Conservation (phyloP, 148 eudicot species). For the Nepenthes mirabilis region DNA sequence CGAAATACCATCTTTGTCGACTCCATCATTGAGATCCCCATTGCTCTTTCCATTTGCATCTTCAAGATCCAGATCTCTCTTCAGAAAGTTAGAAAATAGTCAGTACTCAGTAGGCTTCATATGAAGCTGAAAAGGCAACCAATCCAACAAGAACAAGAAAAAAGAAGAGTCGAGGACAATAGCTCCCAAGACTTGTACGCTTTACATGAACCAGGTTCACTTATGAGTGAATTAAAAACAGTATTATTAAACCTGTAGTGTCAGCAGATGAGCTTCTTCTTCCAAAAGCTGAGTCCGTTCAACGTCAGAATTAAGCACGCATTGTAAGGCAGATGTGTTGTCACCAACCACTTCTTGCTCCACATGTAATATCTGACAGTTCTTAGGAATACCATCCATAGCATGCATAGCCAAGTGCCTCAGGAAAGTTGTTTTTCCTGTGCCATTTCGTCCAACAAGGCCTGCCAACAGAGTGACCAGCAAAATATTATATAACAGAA, state of each 20-base stretch:
- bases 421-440: conserved; percentile 97
- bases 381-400: conserved; percentile 92
- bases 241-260: conserved; percentile 45
- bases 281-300: conserved; percentile 75
- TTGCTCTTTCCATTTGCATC: conserved; percentile 40
- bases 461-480: conserved; percentile 33
- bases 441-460: conserved; percentile 98
- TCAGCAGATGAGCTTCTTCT: conserved; percentile 71
- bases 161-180: not conserved
- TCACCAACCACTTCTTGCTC: conserved; percentile 99
- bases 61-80: conserved; percentile 62
- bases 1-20: conserved; percentile 40
- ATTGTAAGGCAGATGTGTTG: conserved; percentile 75
- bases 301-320: conserved; percentile 78
- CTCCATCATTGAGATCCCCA: conserved; percentile 26
- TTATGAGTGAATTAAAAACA: not conserved
- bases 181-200: not conserved
- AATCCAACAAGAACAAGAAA: not conserved
- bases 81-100: conserved; percentile 7
- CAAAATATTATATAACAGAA: not conserved
- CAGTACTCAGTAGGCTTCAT: conserved; percentile 9
- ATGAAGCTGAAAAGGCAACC: not conserved
- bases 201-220: conserved; percentile 4
- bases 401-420: conserved; percentile 93
- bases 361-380: conserved; percentile 92